A percentile compares a stretch with the other conserved stretches of the same genome.
Conservation (phyloP, 2,329 filamentous ascomycete species). For the Exutisphaerella laricina region DNA sequence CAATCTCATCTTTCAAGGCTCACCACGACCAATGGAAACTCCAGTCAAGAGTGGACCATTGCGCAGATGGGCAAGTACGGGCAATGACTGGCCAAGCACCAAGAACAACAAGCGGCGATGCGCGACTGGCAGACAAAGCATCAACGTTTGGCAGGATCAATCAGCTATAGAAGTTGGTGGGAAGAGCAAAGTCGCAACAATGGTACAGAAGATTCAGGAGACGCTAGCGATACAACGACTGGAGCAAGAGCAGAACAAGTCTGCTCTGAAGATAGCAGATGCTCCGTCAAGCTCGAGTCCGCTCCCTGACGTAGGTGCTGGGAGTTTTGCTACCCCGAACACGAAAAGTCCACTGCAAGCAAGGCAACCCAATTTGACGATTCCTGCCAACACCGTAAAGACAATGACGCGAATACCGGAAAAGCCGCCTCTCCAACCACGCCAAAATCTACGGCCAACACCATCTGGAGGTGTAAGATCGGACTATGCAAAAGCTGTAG, state of each 20-base stretch:
- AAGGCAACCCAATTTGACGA: slow-evolving; percentile 11
- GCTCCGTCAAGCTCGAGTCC: slow-evolving; percentile 46
- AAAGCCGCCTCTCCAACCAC: not conserved
- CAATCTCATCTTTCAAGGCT: slow-evolving; percentile 43
- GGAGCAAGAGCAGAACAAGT: slow-evolving; percentile 17
- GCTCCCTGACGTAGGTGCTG: slow-evolving; percentile 34
- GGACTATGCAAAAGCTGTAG: slow-evolving; percentile 10
- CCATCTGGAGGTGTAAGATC: slow-evolving; percentile 17
- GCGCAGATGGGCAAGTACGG: slow-evolving; percentile 47
- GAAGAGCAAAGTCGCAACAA: slow-evolving; percentile 31
- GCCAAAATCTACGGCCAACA: slow-evolving; percentile 12
- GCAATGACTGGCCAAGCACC: slow-evolving; percentile 43
- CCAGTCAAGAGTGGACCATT: slow-evolving; percentile 44
- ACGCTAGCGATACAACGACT: slow-evolving; percentile 36
- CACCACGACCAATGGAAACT: slow-evolving; percentile 40
- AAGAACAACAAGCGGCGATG: slow-evolving; percentile 37
- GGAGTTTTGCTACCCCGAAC: slow-evolving; percentile 7
- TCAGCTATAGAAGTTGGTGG: slow-evolving; percentile 25
- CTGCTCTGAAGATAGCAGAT: slow-evolving; percentile 16
- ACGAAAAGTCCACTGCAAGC: slow-evolving; percentile 20
- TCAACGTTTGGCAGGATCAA: slow-evolving; percentile 35
- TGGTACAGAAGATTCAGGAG: slow-evolving; percentile 44
- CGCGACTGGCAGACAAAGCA: slow-evolving; percentile 30
- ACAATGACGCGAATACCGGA: not conserved
- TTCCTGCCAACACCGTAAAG: slow-evolving; percentile 8